phyloP scores from a whole-genome alignment of 164 flowering plant species.

The Sedum album region DNA sequence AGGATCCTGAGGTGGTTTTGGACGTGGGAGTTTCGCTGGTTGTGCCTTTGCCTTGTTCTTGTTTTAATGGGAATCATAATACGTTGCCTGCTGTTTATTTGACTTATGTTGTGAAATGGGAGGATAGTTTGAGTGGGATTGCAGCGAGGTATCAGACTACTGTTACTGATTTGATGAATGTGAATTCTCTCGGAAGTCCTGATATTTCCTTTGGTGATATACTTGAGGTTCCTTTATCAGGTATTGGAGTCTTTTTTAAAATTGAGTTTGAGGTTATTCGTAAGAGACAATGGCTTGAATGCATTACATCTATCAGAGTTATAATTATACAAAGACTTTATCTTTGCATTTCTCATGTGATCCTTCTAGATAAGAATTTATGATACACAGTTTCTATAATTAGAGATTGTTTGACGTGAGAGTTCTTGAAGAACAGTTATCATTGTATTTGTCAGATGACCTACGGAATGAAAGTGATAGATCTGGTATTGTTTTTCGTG shows the following conservation, averaged over 20 bases:
- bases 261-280: background rate
- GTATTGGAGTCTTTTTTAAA: constrained; percentile 21
- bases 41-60: constrained; percentile 86
- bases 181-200: constrained; percentile 70
- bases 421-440: background rate
- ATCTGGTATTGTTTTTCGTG: background rate
- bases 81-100: constrained; percentile 62
- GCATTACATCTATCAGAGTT: background rate
- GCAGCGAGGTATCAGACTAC: constrained; percentile 65
- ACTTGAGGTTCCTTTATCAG: constrained; percentile 80
- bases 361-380: no score
- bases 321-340: no score
- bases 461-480: no score
- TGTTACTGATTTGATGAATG: constrained; percentile 73
- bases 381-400: background rate
- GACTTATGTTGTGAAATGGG: constrained; percentile 62
- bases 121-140: constrained; percentile 54
- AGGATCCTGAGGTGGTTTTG: constrained; percentile 50
- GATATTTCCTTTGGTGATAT: constrained; percentile 64
- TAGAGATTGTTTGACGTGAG: background rate
- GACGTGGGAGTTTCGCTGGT: constrained; percentile 52
- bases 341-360: no score
- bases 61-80: constrained; percentile 75
- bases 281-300: no score
- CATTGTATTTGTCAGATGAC: background rate